Base-by-base conservation (phyloP, 176 grass and related monocot species). In the Aegilops speltoides region DNA sequence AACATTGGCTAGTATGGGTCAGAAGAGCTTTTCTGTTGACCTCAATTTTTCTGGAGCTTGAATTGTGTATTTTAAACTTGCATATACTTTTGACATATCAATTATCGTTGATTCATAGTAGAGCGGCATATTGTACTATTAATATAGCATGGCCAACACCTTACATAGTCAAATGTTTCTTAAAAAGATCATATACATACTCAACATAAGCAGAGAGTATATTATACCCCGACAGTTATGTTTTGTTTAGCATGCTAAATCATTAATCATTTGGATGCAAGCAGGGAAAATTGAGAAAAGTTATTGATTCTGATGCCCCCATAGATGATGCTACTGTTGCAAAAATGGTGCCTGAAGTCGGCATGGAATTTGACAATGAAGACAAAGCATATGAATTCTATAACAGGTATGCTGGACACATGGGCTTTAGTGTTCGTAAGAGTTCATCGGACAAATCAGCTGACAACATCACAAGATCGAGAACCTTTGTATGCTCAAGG, bases 401-500 rank as follows among this genome's bases (percentile, higher is more conserved):
- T 85, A 98, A 98, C 61, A 91, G 85, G 87, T 95, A 98, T 79
- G 93, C 95, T 64, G 95, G 95, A 75, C 87, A 98, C 73, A 24
- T 93, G 46, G 93, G 93, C 43, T 98, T 98, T 75, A 98, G 95
- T 88, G 89, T 97, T 43, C 84, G 95, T 73, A 98, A 97, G 83
- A 95, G 89, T 86, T 98, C 93, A 37, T 97, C 93, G 69, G 93
- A 95, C 85, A 98, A 95, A 90, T 98, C 91, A 22, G 88, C 93
- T 79, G 90, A 89, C 71, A 95, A 91, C 64, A 77, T 95, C 68
- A 97, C 95, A 79, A 93, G 93, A 83, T 95, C 95, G 72, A 95
- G 95, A 87, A 95, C 91, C 7, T 98, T 91, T 91, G 91, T 95
- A 74, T 98, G 95, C 91, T 98, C 91, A 5, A 95, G 95, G 90